Percentiles rank a stretch among this genome's conserved stretches.
phyloP scores from a whole-genome alignment of 352 stramenopile species.

The Peronosclerospora sorghi region DNA sequence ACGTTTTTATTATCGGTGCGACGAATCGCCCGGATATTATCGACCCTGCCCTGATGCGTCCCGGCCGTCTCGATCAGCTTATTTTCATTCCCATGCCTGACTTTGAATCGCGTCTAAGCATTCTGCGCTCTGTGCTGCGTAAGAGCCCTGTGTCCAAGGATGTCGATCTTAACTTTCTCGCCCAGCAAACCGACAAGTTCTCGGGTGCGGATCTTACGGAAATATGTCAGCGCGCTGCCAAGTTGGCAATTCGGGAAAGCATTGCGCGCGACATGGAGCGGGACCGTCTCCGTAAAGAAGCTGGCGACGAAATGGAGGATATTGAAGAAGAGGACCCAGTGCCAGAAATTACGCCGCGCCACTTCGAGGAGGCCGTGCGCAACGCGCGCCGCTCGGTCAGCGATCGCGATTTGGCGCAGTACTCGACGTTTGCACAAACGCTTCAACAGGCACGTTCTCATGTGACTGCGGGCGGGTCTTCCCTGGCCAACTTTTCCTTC shows the following conservation, averaged over 20 bases:
- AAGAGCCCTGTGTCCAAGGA: constrained; percentile 98
- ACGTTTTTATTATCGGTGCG: constrained; percentile 98
- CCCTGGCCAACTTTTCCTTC: constrained; percentile 96
- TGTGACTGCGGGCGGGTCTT: constrained; percentile 86
- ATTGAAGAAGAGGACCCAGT: constrained; percentile 95
- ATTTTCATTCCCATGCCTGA: constrained; percentile 97
- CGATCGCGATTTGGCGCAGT: constrained; percentile 94
- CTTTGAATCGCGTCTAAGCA: constrained; percentile 91
- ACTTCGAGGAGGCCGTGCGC: constrained; percentile 98
- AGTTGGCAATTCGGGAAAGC: constrained; percentile 98
- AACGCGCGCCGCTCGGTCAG: constrained; percentile 95
- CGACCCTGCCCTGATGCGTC: constrained; percentile 95
- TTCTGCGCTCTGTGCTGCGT: constrained; percentile 92
- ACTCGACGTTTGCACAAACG: constrained; percentile 81
- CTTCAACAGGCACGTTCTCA: constrained; percentile 94
- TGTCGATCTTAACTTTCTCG: constrained; percentile 96
- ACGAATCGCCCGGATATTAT: constrained; percentile 99
- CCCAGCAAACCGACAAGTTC: constrained; percentile 96
- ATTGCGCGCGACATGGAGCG: constrained; percentile 98
- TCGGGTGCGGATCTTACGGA: constrained; percentile 99
- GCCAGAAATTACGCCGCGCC: constrained; percentile 87
- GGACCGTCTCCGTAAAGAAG: constrained; percentile 89
- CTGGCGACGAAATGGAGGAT: constrained; percentile 80
- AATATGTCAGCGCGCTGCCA: constrained; percentile 99
- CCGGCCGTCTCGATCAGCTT: constrained; percentile 96